Base-by-base conservation (phyloP, 805 yeast genomes). In the Torulaspora quercuum region DNA sequence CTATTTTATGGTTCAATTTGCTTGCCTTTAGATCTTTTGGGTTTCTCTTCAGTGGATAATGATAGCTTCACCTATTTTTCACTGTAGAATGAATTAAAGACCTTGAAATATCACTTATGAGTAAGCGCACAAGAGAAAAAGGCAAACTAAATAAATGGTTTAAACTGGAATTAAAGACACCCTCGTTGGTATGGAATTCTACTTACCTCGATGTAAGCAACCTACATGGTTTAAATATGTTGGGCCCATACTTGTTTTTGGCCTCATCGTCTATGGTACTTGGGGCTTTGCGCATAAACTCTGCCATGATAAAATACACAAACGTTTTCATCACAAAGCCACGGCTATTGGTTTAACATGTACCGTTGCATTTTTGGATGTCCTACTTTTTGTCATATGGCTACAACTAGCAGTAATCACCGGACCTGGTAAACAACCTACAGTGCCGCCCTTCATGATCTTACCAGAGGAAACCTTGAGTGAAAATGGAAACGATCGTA, bases 201-300 rank as follows among this genome's bases (percentile, higher is more conserved):
- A 20, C 12, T 29, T 27, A 18, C 34, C 41, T 12, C 35, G 27
- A 13, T 18, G 23, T 25, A 28, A 22, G 8, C 14, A 10, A 23
- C 34, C 40, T 13, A 19, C 35, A 10, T 39, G 39, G 44, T 20
- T 28, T 37, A 39, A 45, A 17, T 51, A 37, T 23, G 22, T 33
- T 9, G 37, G 45, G 8, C 73, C 72, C 1, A 9, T 53, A 3
- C 45, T 42, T 1, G 49, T 66, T 1, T 17, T 64, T 3, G 44
- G 58, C 3, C 40, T 62, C 3, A 33, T 63, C 14, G 70, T 68
- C 8, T 75, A 74, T 44, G 50, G 63, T 13, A 59, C 67, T 27
- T 76, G 68, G 63, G 72, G 65, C 1, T 59, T 61, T 28, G 61
- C 67, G 35, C 75, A 70, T 49, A 49, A 64, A 4, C 59, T 75